phyloP scores from a whole-genome alignment of 495 filamentous ascomycete genomes.

The Xylaria curta region DNA sequence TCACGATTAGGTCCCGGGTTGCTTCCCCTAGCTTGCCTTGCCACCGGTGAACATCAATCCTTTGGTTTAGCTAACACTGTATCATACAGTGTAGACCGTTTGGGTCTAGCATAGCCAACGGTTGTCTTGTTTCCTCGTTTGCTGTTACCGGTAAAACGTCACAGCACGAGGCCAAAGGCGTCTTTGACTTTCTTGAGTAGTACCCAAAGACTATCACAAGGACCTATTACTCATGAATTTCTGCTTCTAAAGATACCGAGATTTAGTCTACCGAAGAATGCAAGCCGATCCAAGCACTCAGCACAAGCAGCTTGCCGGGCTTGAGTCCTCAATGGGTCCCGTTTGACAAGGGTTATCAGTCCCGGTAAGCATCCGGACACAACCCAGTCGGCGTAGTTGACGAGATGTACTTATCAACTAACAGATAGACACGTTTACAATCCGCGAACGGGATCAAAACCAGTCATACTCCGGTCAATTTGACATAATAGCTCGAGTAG shows the following conservation, averaged over 20 bases:
- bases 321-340: neutral
- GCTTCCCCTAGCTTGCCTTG: constrained; percentile 28
- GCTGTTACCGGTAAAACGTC: neutral
- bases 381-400: neutral
- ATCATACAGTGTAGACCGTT: constrained; percentile 16
- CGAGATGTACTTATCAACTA: neutral
- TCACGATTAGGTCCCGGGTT: constrained; percentile 19
- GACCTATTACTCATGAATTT: too few species aligned
- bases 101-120: neutral
- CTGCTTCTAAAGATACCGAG: neutral
- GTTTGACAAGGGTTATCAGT: neutral
- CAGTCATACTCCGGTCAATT: too few species aligned
- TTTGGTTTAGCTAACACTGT: constrained; percentile 14
- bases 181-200: neutral
- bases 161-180: neutral
- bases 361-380: neutral
- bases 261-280: neutral
- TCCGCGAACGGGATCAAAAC: neutral
- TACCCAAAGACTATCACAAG: neutral
- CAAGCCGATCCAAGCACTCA: neutral
- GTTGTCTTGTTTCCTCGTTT: neutral
- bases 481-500: neutral
- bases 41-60: constrained; percentile 7
- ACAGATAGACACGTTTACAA: neutral
- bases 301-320: neutral